phyloP scores from a whole-genome alignment of 208 protist genomes.

The Tritrichomonas foetus region DNA sequence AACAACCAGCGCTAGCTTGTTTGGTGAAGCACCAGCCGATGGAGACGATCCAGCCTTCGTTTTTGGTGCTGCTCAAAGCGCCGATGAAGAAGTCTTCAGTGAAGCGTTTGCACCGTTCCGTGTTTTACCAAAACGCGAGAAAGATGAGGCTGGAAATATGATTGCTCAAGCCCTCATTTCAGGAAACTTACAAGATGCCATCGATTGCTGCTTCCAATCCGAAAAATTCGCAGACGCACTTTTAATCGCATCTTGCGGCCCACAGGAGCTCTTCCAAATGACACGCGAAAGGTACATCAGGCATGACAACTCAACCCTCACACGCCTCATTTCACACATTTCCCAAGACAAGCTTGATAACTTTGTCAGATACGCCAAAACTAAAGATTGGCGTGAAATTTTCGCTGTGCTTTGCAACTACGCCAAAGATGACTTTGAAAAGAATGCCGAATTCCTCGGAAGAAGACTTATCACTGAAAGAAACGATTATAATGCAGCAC shows the following conservation, averaged over 20 bases:
- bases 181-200: background rate
- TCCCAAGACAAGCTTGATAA: background rate
- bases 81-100: background rate
- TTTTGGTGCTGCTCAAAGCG: background rate
- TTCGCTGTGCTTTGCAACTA: background rate
- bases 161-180: background rate
- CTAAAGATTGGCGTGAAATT: background rate
- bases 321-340: background rate
- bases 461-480: background rate
- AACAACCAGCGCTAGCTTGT: background rate
- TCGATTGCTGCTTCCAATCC: background rate
- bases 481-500: background rate
- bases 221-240: background rate
- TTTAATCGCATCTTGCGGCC: background rate
- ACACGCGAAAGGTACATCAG: background rate
- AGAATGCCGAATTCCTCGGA: background rate
- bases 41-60: background rate
- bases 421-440: background rate
- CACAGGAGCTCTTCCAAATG: background rate
- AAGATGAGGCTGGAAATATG: background rate
- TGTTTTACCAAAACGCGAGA: background rate
- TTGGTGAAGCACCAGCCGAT: background rate
- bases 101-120: background rate
- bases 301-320: background rate
- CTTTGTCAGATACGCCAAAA: background rate